These are phyloP conservation scores for Dorcoceras hygrometricum DNA, from an alignment of 257 asterid species.

Conservation along the genomic window DNA sequence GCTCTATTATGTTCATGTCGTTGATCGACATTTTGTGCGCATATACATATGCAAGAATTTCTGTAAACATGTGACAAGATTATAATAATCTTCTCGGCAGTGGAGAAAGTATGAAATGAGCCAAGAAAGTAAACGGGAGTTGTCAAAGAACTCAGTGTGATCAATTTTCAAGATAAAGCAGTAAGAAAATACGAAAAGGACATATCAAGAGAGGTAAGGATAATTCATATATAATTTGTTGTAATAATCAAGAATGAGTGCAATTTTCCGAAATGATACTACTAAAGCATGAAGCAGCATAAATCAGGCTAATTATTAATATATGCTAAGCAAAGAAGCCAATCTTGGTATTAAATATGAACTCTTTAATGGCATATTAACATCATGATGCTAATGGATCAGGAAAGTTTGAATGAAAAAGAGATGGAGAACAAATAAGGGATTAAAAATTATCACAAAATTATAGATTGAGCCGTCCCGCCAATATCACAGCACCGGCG, in stretches of 20 bases:
- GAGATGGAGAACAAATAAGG: conserved; percentile 16
- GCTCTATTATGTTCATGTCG: no score
- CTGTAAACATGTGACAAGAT: no score
- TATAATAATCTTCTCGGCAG: no score
- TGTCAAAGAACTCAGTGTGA: not conserved
- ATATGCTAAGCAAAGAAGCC: not conserved
- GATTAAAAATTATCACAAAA: conserved; percentile 22
- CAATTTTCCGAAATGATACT: not conserved
- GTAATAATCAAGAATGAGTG: not conserved
- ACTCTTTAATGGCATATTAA: conserved; percentile 23
- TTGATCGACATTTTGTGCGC: not conserved
- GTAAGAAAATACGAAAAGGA: not conserved
- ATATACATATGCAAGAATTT: no score
- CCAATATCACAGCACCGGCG: conserved; percentile 53
- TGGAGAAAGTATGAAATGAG: no score
- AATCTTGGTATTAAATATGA: conserved; percentile 19
- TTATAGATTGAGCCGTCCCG: conserved; percentile 82
- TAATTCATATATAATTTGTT: no score
- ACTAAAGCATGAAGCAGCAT: not conserved
- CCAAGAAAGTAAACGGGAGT: no score
- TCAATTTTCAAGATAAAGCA: not conserved
- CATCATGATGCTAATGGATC: conserved; percentile 11
- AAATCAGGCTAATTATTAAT: not conserved
- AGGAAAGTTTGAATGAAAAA: not conserved
- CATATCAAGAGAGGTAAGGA: not conserved